Percentiles rank a stretch among this genome's conserved stretches.
These are phyloP conservation scores for Phytophthora citrophthora DNA, from an alignment of 352 stramenopile genomes.

Conservation along the genomic window DNA sequence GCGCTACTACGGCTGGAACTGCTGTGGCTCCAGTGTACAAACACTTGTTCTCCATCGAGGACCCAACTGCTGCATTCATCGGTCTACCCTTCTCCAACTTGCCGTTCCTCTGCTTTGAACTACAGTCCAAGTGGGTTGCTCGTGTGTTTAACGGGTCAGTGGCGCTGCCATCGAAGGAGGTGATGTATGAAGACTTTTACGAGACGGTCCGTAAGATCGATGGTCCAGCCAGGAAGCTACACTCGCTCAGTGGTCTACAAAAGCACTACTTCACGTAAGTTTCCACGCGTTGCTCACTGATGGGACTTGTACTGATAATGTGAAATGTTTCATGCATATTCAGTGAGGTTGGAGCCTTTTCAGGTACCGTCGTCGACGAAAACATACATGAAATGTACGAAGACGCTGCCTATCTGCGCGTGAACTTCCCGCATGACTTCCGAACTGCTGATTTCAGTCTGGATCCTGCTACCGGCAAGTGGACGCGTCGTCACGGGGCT, in stretches of 20 bases:
- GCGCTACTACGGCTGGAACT: conserved; percentile 21
- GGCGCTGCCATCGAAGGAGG: conserved; percentile 55
- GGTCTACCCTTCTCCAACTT: conserved; percentile 72
- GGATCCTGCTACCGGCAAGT: conserved; percentile 45
- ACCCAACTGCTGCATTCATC: conserved; percentile 69
- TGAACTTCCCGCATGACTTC: conserved; percentile 67
- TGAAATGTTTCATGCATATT: conserved; percentile 3
- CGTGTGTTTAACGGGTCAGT: conserved; percentile 47
- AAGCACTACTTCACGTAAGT: conserved; percentile 52
- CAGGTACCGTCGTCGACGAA: conserved; percentile 40
- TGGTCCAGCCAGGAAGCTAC: conserved; percentile 56
- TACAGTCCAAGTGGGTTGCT: conserved; percentile 68
- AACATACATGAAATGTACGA: conserved; percentile 65
- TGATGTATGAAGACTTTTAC: conserved; percentile 67
- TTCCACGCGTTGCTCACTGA: background rate
- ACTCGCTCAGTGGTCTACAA: conserved; percentile 53
- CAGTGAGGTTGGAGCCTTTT: conserved; percentile 42
- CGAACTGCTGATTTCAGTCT: conserved; percentile 61
- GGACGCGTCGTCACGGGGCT: conserved; percentile 37
- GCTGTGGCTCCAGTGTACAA: conserved; percentile 74
- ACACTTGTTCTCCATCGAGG: conserved; percentile 70
- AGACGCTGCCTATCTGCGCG: conserved; percentile 57
- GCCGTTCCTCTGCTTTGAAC: conserved; percentile 74
- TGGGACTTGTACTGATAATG: background rate
- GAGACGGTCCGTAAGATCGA: conserved; percentile 40